Base-by-base conservation (phyloP, 331 rosid species). In the Pyracantha coccinea region DNA sequence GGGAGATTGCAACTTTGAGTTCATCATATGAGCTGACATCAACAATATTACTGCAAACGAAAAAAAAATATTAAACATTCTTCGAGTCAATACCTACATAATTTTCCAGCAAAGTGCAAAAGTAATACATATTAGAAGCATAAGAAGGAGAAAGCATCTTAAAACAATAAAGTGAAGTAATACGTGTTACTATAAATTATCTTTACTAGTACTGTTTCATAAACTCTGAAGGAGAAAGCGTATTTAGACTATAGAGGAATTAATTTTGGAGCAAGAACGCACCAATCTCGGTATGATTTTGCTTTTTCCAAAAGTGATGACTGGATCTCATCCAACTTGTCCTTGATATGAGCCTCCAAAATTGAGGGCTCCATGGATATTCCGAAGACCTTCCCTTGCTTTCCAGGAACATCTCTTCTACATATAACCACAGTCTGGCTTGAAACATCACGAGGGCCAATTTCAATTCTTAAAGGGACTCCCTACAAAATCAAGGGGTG, bases 381-480 rank as follows among this genome's bases (percentile, higher is more conserved):
- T 82, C 99, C 97, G 73, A 92, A 94, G 74, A 83, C 92, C 85
- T 94, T 94, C 72, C 99, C 97, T 75, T 87, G 92, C 87, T 94
- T 94, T 76, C 99, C 97, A 58, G 97, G 97, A 83, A 92, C 69
- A 79, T 94, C 99, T 83, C 99, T 89, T 86, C 97, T 84, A 50
- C 93, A 94, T 77, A 92, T 85, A 68, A 94, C 99, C 64, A 92
- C 93, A 71, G 88, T 94, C 82, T 80, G 89, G 82, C 89, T 94
- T 38, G 93, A 83, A 78, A 94, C 97, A 78, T 94, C 98, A 38
- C 96, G 96, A 14, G 97, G 99, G 58, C 99, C 99, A 38, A 94
- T 92, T 84, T 94, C 97, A 81, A 94, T 87, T 84, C 99, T 90
- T 31, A 94, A 84, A 61, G 99, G 99, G 75, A 94, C 97, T 69